phyloP scores from a whole-genome alignment of 2,329 filamentous ascomycete species.

The Blastomyces parvus region DNA sequence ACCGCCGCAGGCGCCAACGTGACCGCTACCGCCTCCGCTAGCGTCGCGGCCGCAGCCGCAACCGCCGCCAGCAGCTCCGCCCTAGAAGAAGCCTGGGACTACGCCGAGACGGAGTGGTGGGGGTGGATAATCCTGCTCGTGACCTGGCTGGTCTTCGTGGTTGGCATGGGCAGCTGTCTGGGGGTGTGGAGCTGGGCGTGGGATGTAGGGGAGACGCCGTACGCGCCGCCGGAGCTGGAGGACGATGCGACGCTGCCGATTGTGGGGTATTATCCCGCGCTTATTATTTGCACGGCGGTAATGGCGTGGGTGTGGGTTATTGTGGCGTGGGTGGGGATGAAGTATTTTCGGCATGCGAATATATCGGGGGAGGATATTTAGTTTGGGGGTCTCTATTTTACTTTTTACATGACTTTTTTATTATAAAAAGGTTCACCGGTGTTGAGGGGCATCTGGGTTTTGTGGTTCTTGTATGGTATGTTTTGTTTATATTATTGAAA shows the following conservation, averaged over 20 bases:
- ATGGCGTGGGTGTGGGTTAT: constrained; percentile 99
- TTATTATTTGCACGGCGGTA: constrained; percentile 84
- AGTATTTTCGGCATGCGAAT: constrained; percentile 96
- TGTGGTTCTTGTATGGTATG: too few relatives aligned
- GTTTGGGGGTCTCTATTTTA: not conserved
- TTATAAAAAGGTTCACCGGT: not conserved
- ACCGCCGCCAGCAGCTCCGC: constrained; percentile 30
- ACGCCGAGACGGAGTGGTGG: constrained; percentile 94
- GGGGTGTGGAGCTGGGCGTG: constrained; percentile 98
- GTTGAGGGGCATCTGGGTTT: not conserved
- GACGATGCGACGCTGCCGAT: constrained; percentile 92
- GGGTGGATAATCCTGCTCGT: constrained; percentile 85
- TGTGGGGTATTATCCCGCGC: constrained; percentile 89
- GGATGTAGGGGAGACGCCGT: constrained; percentile 94
- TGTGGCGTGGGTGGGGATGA: constrained; percentile 97
- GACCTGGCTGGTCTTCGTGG: constrained; percentile 93
- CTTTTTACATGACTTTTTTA: not conserved
- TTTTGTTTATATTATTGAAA: too few relatives aligned
- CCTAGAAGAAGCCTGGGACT: constrained; percentile 66
- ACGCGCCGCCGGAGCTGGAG: constrained; percentile 88
- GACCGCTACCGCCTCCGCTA: constrained; percentile 33
- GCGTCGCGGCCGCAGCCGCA: constrained; percentile 25
- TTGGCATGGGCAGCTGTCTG: constrained; percentile 91
- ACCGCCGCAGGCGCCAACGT: constrained; percentile 29
- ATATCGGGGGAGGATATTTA: constrained; percentile 55